Base-by-base conservation (phyloP, 805 yeast genomes). In the Brettanomyces anomalus region DNA sequence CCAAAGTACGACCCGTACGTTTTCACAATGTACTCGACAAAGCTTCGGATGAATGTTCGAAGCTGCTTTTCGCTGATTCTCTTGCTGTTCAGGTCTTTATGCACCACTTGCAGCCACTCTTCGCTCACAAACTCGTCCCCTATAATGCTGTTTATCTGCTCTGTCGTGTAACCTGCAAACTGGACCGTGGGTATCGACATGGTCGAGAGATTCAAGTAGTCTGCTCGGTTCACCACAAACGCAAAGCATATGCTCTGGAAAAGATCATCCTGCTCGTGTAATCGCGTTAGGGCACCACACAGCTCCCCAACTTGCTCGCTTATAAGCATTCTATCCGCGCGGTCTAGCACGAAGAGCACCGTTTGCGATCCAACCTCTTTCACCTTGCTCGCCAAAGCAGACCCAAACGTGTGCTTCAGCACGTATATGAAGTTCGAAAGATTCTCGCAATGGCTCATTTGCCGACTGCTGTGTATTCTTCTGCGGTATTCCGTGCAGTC, bases 1-100 rank as follows among this genome's bases (percentile, higher is more conserved):
- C 79, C 79, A 16, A 74, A 58, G 48, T 67, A 72, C 5, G 68
- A 62, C 38, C 55, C 62, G 45, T 62, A 72, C 28, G 73, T 60
- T 46, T 74, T 76, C 15, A 72, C 63, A 16, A 74, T 60, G 21
- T 73, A 53, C 33, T 66, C 67, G 16, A 70, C 57, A 45, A 64
- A 75, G 33, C 46, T 47, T 16, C 50, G 54, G 8, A 54, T 52
- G 39, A 65, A 57, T 1, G 18, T 20, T 10, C 37, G 40, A 35
- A 51, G 44, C 33, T 52, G 53, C 1, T 38, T n/a, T 2, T 33
- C 26, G 6, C 41, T 40, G 10, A 54, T 50, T 3, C 37, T 28
- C 17, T 10, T 6, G 14, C 24, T 28, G 21, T 14, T 10, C 5
- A 16, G 5, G 5, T 26, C 24, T 18, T 28, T 28, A 7, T n/a